phyloP scores from a whole-genome alignment of 495 filamentous ascomycete genomes.

The Thermothielavioides terrestris region DNA sequence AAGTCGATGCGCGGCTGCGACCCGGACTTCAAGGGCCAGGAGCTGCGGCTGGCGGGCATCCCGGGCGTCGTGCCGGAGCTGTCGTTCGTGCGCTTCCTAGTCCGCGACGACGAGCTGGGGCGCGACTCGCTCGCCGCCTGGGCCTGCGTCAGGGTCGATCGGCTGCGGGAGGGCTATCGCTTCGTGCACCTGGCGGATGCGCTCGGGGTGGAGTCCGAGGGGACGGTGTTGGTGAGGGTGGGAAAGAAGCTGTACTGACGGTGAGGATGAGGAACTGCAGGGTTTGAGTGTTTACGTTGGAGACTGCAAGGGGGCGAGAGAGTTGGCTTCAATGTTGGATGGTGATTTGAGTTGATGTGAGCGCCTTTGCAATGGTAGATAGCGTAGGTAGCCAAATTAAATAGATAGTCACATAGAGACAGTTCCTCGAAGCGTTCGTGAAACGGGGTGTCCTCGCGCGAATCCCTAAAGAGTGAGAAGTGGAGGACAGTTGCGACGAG shows the following conservation, averaged over 20 bases:
- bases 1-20: constrained; percentile 51
- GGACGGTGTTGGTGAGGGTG: constrained; percentile 62
- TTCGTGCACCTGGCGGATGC: constrained; percentile 64
- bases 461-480: background rate
- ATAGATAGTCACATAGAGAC: background rate
- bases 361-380: background rate
- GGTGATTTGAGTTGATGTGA: too few species aligned
- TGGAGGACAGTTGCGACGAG: background rate
- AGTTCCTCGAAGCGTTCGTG: too few species aligned
- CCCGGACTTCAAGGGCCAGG: constrained; percentile 62
- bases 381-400: background rate
- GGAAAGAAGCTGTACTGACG: constrained; percentile 43
- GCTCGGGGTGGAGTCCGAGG: constrained; percentile 51
- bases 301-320: too few species aligned
- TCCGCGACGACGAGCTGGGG: constrained; percentile 73
- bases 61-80: constrained; percentile 65
- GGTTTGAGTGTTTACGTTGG: too few species aligned
- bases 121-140: constrained; percentile 72
- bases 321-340: too few species aligned
- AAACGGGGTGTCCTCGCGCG: too few species aligned
- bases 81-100: constrained; percentile 76
- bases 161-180: constrained; percentile 63
- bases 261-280: too few species aligned
- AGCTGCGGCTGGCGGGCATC: constrained; percentile 52
- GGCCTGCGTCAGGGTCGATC: constrained; percentile 79